Conservation (phyloP, 169 alveolate genomes). For the Babesia bovis region DNA sequence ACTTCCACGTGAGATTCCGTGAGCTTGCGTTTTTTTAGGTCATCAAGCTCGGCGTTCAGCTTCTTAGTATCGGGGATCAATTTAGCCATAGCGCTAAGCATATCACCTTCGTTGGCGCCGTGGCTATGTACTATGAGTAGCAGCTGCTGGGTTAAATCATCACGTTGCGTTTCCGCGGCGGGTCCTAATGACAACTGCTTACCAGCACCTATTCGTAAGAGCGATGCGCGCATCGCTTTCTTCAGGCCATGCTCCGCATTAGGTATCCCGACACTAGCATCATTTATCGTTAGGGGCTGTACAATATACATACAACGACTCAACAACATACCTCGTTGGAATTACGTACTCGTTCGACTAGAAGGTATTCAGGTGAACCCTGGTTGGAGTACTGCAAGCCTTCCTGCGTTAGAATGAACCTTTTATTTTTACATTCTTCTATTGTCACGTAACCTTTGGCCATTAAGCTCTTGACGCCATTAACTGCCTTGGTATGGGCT, state of each 20-base stretch:
- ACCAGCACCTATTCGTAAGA: constrained; percentile 22
- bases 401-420: constrained; percentile 71
- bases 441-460: constrained; percentile 73
- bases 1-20: constrained; percentile 44
- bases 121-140: constrained; percentile 6
- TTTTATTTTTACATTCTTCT: constrained; percentile 53
- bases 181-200: constrained; percentile 32
- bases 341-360: constrained; percentile 58
- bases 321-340: constrained; percentile 24
- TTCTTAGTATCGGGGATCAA: constrained; percentile 37
- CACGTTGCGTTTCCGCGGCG: constrained; percentile 3
- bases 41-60: constrained; percentile 40
- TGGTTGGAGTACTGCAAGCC: constrained; percentile 68
- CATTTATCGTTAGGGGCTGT: constrained; percentile 19
- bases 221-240: constrained; percentile 45
- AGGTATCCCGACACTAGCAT: constrained; percentile 22
- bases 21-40: constrained; percentile 72
- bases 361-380: constrained; percentile 78
- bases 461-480: constrained; percentile 77
- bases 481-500: constrained; percentile 77
- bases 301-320: background rate
- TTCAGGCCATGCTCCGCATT: constrained; percentile 24
- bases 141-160: constrained; percentile 31
- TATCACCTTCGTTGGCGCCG: constrained; percentile 20
- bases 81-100: constrained; percentile 16